Base-by-base conservation (phyloP, 139 green algal species). In the Gonium pectorale region DNA sequence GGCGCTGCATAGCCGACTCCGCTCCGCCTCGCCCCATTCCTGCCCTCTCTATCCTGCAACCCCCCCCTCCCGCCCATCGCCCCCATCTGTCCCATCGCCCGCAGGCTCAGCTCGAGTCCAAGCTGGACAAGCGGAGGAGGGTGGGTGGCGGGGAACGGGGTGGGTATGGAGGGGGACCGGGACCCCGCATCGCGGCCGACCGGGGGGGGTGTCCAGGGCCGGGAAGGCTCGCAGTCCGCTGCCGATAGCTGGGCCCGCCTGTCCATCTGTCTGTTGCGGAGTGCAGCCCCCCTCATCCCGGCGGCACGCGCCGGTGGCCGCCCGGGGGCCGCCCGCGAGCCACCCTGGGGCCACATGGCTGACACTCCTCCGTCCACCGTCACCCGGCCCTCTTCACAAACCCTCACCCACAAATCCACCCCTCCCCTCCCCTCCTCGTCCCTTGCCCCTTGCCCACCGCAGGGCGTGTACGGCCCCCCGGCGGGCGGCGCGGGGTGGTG, bases 111-210 rank as follows among this genome's bases (percentile, higher is more conserved):
- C 81, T 94, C 35, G 93, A 96, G 41, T 89, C 88, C 9, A 95
- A 94, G 62, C 90, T 96, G 87, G 93, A 96, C 87, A 95, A 95
- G 87, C 74, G 92, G 40, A 79, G 91, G 37, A 95, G 93, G 86
- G 91, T 92, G 51, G 67, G 92, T 26, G 79, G 68, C 43, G 5
- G 68, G 26, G 29, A n/a, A n/a, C 11, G 62, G n/a, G 29, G 6
- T 19, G n/a, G 62, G 62, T 40, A n/a, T 27, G 29, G 31, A 6
- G 29, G n/a, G 29, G 62, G 31, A 68, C 40, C n/a, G n/a, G n/a
- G n/a, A n/a, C n/a, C n/a, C n/a, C n/a, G n/a, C n/a, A n/a, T n/a
- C n/a, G n/a, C n/a, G n/a, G n/a, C n/a, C n/a, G n/a, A n/a, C n/a
- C n/a, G n/a, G 31, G n/a, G 62, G 62, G 62, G 62, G n/a, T 66